Base-by-base conservation (phyloP, 495 filamentous ascomycete genomes). In the Penicillium canescens region DNA sequence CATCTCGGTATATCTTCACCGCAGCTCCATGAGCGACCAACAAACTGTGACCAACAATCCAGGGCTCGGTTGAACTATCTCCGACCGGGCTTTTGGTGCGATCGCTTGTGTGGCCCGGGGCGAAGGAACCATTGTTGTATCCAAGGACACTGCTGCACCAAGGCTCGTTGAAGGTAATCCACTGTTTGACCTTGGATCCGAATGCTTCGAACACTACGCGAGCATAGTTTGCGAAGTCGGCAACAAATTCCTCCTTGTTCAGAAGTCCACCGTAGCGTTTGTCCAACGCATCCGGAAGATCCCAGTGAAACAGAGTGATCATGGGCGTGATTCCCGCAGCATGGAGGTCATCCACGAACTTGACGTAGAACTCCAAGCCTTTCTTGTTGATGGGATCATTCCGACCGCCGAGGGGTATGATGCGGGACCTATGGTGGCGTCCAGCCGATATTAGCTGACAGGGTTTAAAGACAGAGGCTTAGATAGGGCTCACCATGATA, bases 401-500 rank as follows among this genome's bases (percentile, higher is more conserved):
- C 31, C 74, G 72, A 40, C 74, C 74, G n/a, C 74, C 74, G 41
- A 75, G 65, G 13, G 87, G 87, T 55, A 91, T 88, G 56, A 90
- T 81, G 39, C 87, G 82, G 23, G 85, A 80, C 88, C 87, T 77
- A 16, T 16, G 39, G 50, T 51, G 23, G 7, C 4, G 16, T 20
- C 6, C 14, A 50, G 47, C 31, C 1, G 9, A 52, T 33, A 28
- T 48, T 18, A 50, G 33, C 12, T 24, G 14, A 36, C 13, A 24
- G 14, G 11, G 14, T 0, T 5, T n/a, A 8, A 26, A 35, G 16
- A 13, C 11, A 18, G 18, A 24, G 13, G 16, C 9, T 39, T 31
- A 14, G 7, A 2, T 14, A 48, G 81, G 79, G 56, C 78, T 20
- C 76, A 83, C 88, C 88, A 91, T 38, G 86, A 86, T 46, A 91